Base-by-base conservation (phyloP, 192 early-diverging fungal species). In the Phlyctochytrium bullatum region DNA sequence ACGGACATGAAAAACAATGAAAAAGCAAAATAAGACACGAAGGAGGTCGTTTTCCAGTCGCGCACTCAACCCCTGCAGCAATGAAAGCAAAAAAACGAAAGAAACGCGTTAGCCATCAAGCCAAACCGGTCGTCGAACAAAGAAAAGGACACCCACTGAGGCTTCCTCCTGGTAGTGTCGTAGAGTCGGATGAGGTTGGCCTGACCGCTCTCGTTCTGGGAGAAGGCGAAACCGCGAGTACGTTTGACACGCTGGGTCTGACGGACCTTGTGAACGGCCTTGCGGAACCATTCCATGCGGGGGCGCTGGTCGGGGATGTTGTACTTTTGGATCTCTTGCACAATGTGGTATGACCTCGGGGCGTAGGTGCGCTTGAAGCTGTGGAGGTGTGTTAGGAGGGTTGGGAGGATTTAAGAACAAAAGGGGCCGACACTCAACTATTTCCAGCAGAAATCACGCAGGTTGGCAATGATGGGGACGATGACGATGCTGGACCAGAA, bases 321-420 rank as follows among this genome's bases (percentile, higher is more conserved):
- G 86, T 90, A 93, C 80, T 97, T 97, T 84, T 99, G 97, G 62
- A 99, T 98, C 78, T 99, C 97, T 83, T 99, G 97, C 36, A 96
- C 90, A 66, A 95, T 94, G 75, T 99, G 97, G 76, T 99, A 99
- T 4, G 91, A 83, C 59, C 86, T 74, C 24, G 96, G 87, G 51
- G 73, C 71, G 74, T 93, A 96, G 79, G 91, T 93, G 34, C 95
- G 91, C 78, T 91, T 91, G 64, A 82, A 83, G 78, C 89, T 92
- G 73, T 27, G 56, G 16, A 20, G n/a, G 60, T 36, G 52, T 27
- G 61, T 69, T 25, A 66, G 59, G 14, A 2, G 53, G 30, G 23
- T 6, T 33, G 6, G 0, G 33, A 2, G 3, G 17, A 71, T 28
- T 17, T 34, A 36, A 32, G 14, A 51, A 40, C 34, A 61, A 53